Conservation (phyloP, 345 rosid species). For the Geranium rotundifolium region DNA sequence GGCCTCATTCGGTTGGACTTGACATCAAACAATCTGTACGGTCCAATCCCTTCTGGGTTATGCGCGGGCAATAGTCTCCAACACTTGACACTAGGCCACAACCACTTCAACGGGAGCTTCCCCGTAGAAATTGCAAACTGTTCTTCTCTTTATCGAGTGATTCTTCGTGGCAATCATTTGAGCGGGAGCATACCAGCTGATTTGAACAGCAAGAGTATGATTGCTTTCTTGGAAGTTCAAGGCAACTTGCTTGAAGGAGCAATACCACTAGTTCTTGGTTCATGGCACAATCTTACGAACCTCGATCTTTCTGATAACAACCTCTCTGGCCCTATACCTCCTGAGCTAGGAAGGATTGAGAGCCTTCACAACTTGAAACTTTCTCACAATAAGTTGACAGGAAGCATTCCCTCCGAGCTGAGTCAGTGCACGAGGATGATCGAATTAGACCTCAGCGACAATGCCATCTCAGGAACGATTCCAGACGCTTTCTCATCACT, state of each 20-base stretch:
- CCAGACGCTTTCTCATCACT: slow-evolving; percentile 22
- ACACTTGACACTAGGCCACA: slow-evolving; percentile 19
- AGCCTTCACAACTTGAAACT: slow-evolving; percentile 21
- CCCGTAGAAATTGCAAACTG: slow-evolving; percentile 24
- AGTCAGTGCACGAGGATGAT: slow-evolving; percentile 23
- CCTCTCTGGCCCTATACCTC: slow-evolving; percentile 25
- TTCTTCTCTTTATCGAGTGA: slow-evolving; percentile 21
- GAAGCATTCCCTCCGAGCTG: slow-evolving; percentile 23
- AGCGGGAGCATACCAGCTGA: slow-evolving; percentile 19
- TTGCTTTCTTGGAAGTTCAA: slow-evolving; percentile 15
- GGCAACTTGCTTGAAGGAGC: slow-evolving; percentile 26
- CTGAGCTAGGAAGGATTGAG: slow-evolving; percentile 21
- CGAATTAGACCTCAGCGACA: slow-evolving; percentile 22
- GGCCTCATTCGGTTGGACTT: slow-evolving; percentile 18
- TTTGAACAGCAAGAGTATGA: slow-evolving; percentile 12
- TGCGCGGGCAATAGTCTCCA: slow-evolving; percentile 17
- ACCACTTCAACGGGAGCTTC: slow-evolving; percentile 20
- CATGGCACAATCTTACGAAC: slow-evolving; percentile 23
- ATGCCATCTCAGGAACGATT: slow-evolving; percentile 20
- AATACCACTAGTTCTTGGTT: slow-evolving; percentile 21
- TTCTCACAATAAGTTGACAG: slow-evolving; percentile 19
- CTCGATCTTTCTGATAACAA: slow-evolving; percentile 28
- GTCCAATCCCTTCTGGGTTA: slow-evolving; percentile 21
- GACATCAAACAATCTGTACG: slow-evolving; percentile 20
- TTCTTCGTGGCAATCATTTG: slow-evolving; percentile 21